Evolutionary conservation across 495 filamentous ascomycete genomes (phyloP).

Genomic region (Talaromyces stipitatus): DNA sequence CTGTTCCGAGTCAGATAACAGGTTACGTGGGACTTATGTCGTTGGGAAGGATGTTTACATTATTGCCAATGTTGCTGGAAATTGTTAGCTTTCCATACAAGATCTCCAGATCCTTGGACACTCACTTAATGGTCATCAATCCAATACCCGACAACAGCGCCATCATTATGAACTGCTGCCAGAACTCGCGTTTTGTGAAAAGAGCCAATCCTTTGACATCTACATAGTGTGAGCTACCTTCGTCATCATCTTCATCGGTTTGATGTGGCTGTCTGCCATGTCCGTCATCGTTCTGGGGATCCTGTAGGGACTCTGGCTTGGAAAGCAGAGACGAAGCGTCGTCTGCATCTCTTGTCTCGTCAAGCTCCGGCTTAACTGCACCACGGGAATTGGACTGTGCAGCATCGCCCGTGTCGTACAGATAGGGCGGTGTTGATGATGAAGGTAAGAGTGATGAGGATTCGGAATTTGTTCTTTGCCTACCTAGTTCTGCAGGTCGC

Average conservation of each 20-base stretch:
- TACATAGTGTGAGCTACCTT: slow-evolving; percentile 55
- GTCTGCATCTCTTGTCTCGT: slow-evolving; percentile 38
- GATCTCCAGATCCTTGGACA: not conserved
- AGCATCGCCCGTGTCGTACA: slow-evolving; percentile 11
- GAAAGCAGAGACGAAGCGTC: slow-evolving; percentile 85
- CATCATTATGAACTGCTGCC: slow-evolving; percentile 80
- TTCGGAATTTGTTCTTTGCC: slow-evolving; percentile 38
- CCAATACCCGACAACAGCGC: slow-evolving; percentile 86
- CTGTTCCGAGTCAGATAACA: slow-evolving; percentile 15
- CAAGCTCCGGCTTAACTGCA: slow-evolving; percentile 19
- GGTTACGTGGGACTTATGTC: not conserved
- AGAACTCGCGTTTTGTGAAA: slow-evolving; percentile 73
- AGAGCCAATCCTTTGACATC: slow-evolving; percentile 85
- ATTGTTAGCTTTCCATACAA: slow-evolving; percentile 24
- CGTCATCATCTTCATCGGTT: slow-evolving; percentile 24
- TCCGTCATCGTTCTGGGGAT: slow-evolving; percentile 23
- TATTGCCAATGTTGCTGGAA: slow-evolving; percentile 87
- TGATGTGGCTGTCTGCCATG: slow-evolving; percentile 24
- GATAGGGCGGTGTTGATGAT: slow-evolving; percentile 4
- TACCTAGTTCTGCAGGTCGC: slow-evolving; percentile 59
- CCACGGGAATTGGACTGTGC: slow-evolving; percentile 31
- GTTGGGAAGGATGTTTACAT: slow-evolving; percentile 42
- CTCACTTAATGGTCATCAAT: slow-evolving; percentile 98
- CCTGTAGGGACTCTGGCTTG: slow-evolving; percentile 40
- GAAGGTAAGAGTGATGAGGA: slow-evolving; percentile 20